Evolutionary conservation across 441 rosid genomes (phyloP), one percentile per base, ranked within the genome.

Genomic region (Manihot esculenta): DNA sequence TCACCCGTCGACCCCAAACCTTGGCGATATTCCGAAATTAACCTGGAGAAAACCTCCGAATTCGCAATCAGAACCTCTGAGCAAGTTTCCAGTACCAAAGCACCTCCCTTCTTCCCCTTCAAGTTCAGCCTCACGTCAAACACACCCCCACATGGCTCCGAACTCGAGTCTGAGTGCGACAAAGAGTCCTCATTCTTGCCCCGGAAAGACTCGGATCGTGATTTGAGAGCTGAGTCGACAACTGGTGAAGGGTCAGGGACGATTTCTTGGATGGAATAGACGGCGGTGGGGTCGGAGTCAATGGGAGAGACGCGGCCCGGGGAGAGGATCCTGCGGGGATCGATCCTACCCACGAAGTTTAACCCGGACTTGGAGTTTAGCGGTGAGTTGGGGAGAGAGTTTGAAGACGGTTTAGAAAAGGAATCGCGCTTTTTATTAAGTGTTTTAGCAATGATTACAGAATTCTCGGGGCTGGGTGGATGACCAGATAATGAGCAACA

Each of bases 291-390:
- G 72, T 84, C 86, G n/a, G 89, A 78, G 80, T 93, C 98, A 50
- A 93, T 89, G 1, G 98, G 97, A 15, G 97, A 93, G 73, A 93
- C 96, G 33, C 97, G 91, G 54, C 97, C 96, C 1, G 96, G 97
- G 0, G 97, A 93, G 76, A 91, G 83, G 81, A 93, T 90, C 77
- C 93, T 83, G 41, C 41, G 41, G 41, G 41, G 41, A 7, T 35
- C 41, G 41, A 35, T 35, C 41, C 41, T 35, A 69, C 86, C 87
- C 23, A 89, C 88, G 26, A 91, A 68, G 72, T 76, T 75, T 64
- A 86, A 67, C 47, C 89, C 80, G 30, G 96, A 84, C 79, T 83
- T 93, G 61, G 90, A 81, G 84, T 87, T 87, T 74, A 79, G 93
- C 0, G 94, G 96, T 14, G 96, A 91, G 78, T 58, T 74, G 42